phyloP scores from a whole-genome alignment of 2,329 filamentous ascomycete genomes.

The Paracoccidioides lutzii region DNA sequence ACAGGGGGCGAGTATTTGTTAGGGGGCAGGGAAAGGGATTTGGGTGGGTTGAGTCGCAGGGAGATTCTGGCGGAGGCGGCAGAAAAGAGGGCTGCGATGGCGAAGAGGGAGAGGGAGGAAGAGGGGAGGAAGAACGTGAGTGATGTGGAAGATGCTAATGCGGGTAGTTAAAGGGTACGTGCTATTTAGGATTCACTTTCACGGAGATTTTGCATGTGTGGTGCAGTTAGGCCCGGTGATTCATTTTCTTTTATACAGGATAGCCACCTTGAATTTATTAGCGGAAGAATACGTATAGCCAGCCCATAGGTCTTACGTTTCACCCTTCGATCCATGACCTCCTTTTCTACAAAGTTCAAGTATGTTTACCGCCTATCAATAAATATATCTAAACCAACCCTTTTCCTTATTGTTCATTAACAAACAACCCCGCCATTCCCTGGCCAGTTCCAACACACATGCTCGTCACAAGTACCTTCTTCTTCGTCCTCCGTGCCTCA shows the following conservation, averaged over 20 bases:
- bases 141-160: constrained; percentile 3
- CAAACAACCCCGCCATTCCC: constrained; percentile 54
- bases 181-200: too few species aligned
- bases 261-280: too few species aligned
- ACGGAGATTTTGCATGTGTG: too few species aligned
- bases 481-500: constrained; percentile 70
- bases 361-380: background rate
- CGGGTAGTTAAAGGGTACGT: background rate
- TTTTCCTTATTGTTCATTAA: constrained; percentile 44
- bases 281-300: too few species aligned
- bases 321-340: too few species aligned
- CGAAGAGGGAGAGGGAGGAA: constrained; percentile 28
- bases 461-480: constrained; percentile 81
- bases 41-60: constrained; percentile 49
- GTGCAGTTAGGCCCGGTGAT: too few species aligned
- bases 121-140: constrained; percentile 14
- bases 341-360: background rate
- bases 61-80: constrained; percentile 64
- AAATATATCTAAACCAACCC: background rate
- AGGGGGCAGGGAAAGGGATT: constrained; percentile 23
- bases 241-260: too few species aligned
- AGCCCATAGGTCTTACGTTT: too few species aligned
- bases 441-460: constrained; percentile 68
- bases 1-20: constrained; percentile 66
- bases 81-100: constrained; percentile 50